Evolutionary conservation across 148 eudicot genomes (phyloP).

Genomic region (Tetragonia tetragonoides): DNA sequence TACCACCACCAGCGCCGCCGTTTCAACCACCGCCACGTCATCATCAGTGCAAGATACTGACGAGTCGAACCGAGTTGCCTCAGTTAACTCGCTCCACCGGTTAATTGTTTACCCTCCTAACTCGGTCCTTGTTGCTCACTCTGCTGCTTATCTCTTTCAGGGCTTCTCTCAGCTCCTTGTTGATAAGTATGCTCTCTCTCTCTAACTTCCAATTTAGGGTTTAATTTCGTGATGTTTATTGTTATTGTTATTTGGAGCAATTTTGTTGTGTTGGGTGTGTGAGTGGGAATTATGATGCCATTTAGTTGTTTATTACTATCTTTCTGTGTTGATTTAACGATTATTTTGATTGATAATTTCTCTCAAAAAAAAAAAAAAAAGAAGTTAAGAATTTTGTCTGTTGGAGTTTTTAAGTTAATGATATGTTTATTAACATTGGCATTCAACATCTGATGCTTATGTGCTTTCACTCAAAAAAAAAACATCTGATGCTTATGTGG

Average conservation of each 20-base stretch:
- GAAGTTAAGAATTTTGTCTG: no score
- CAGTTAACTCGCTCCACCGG: conserved; percentile 70
- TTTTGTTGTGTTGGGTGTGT: not conserved
- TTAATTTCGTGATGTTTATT: not conserved
- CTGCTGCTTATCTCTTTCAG: conserved; percentile 77
- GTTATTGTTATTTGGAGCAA: not conserved
- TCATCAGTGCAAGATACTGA: conserved; percentile 33
- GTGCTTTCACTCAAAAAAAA: no score
- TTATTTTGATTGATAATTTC: no score
- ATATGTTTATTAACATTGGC: not conserved
- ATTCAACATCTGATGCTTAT: no score
- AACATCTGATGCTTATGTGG: no score
- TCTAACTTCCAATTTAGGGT: not conserved
- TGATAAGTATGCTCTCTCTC: conserved; percentile 51
- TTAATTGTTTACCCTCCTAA: conserved; percentile 75
- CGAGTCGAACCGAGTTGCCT: conserved; percentile 61
- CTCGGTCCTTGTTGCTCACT: conserved; percentile 69
- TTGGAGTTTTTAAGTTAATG: no score
- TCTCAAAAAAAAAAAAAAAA: no score
- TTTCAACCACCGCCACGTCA: conserved; percentile 14
- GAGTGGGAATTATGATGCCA: no score
- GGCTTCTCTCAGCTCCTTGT: conserved; percentile 77
- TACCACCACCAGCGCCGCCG: conserved; percentile 20
- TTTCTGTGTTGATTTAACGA: no score
- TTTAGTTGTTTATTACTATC: no score